Conservation (phyloP, 176 grass and related monocot genomes). For the Zizania latifolia region DNA sequence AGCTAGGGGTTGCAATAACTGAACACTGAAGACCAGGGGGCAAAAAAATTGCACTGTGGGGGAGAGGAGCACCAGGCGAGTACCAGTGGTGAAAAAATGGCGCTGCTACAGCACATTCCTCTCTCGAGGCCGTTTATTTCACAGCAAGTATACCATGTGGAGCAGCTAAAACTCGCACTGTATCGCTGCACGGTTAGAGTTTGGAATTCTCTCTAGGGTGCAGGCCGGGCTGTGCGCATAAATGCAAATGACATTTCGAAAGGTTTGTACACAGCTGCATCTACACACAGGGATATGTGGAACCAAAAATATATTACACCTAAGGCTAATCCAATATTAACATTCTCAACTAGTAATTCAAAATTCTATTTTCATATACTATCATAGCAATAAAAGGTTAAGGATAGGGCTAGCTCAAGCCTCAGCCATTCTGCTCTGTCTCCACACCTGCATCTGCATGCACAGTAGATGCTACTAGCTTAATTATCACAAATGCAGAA, state of each 20-base stretch:
- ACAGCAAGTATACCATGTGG: conserved; percentile 41
- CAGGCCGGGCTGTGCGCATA: background rate
- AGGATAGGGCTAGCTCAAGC: too few relatives aligned
- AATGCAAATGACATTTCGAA: conserved; percentile 16
- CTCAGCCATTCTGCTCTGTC: too few relatives aligned
- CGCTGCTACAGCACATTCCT: conserved; percentile 20
- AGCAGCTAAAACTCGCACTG: conserved; percentile 31
- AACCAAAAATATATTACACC: too few relatives aligned
- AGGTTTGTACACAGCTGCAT: background rate
- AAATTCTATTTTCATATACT: too few relatives aligned
- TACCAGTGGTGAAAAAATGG: conserved; percentile 28
- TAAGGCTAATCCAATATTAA: too few relatives aligned
- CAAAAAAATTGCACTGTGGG: too few relatives aligned
- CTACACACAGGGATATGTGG: too few relatives aligned
- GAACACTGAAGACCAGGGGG: conserved; percentile 22
- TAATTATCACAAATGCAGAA: background rate
- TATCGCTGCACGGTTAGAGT: conserved; percentile 5
- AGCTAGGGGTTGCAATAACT: conserved; percentile 14
- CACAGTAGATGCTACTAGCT: background rate
- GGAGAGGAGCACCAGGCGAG: background rate
- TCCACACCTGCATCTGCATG: too few relatives aligned
- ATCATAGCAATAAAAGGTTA: too few relatives aligned
- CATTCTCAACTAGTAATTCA: too few relatives aligned
- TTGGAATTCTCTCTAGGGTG: conserved; percentile 36
- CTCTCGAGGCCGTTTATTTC: conserved; percentile 1